Percentiles rank a stretch among this genome's conserved stretches.
Evolutionary conservation across 2,329 filamentous ascomycete genomes (phyloP).

Genomic region (Botrytis elliptica): DNA sequence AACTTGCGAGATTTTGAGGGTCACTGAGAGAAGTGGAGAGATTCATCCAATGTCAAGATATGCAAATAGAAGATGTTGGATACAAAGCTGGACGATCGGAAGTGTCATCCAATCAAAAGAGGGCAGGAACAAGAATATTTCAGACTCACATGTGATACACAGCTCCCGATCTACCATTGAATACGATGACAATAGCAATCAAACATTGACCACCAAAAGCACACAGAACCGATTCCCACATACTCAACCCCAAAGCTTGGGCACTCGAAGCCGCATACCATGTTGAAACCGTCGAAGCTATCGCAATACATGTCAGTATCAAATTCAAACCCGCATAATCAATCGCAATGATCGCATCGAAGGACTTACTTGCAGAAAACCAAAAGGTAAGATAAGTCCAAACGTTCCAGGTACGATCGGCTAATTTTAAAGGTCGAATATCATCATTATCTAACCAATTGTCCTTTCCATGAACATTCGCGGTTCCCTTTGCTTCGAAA

Average conservation of each 20-base stretch:
- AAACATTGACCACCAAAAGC: conserved; percentile 45
- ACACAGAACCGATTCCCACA: conserved; percentile 50
- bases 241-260: conserved; percentile 46
- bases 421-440: conserved; percentile 42
- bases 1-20: not conserved
- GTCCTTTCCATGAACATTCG: conserved; percentile 35
- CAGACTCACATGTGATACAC: conserved; percentile 43
- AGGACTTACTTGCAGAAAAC: conserved; percentile 18
- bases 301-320: not conserved
- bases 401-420: conserved; percentile 45
- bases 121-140: not conserved
- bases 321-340: not conserved
- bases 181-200: conserved; percentile 43
- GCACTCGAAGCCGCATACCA: conserved; percentile 44
- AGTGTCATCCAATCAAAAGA: too few relatives aligned
- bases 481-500: conserved; percentile 27
- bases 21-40: not conserved
- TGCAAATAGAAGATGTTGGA: not conserved
- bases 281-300: conserved; percentile 42
- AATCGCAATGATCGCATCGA: not conserved
- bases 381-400: conserved; percentile 41
- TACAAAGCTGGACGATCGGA: too few relatives aligned
- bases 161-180: conserved; percentile 46
- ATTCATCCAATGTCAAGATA: not conserved
- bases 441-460: conserved; percentile 45